Conservation (phyloP, 78 protist genomes). For the Mastigamoeba balamuthi region DNA sequence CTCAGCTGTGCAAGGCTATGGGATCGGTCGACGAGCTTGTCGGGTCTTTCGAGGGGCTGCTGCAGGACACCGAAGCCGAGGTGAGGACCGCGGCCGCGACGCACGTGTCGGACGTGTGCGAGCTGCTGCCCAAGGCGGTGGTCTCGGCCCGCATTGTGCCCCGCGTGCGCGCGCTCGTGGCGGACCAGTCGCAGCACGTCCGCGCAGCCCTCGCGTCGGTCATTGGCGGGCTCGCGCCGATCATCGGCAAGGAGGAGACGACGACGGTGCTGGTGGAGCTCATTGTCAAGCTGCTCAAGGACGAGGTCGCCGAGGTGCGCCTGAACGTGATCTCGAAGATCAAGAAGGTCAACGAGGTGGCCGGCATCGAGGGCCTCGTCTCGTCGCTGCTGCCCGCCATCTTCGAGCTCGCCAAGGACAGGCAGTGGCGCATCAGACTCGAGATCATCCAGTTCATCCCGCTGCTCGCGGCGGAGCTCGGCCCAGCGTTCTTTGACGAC, state of each 20-base stretch:
- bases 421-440: constrained; percentile 88
- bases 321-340: constrained; percentile 79
- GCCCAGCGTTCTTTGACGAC: constrained; percentile 75
- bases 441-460: constrained; percentile 87
- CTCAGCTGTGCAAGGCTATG: not conserved
- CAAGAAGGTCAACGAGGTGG: constrained; percentile 52
- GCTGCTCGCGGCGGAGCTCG: constrained; percentile 66
- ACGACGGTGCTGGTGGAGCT: constrained; percentile 66
- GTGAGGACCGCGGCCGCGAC: constrained; percentile 91
- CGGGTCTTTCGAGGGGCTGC: constrained; percentile 34
- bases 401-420: constrained; percentile 85
- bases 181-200: constrained; percentile 85
- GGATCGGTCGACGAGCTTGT: constrained; percentile 4
- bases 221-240: constrained; percentile 70
- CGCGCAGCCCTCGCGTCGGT: constrained; percentile 82
- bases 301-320: constrained; percentile 84
- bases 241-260: constrained; percentile 62
- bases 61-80: constrained; percentile 92
- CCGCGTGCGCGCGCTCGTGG: constrained; percentile 45
- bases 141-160: constrained; percentile 43
- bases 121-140: constrained; percentile 32
- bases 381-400: constrained; percentile 84
- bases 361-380: constrained; percentile 78
- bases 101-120: constrained; percentile 53
- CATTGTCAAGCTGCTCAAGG: constrained; percentile 71